Conservation (phyloP, 257 asterid genomes). For the Ajuga chamaepitys region DNA sequence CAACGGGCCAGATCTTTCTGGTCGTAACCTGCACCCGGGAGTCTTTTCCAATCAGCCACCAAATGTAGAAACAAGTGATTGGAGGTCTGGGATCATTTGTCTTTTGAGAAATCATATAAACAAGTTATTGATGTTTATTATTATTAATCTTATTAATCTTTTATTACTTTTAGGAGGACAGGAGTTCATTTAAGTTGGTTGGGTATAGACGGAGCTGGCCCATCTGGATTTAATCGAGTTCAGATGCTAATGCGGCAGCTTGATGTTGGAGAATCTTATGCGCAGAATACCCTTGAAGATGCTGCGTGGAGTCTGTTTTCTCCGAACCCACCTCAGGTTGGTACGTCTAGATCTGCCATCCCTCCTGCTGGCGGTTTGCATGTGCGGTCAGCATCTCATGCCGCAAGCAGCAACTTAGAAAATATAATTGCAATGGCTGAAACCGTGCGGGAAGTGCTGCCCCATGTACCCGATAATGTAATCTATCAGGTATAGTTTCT, state of each 20-base stretch:
- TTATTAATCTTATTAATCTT: background rate
- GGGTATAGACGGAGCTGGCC: conserved; percentile 72
- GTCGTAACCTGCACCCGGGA: conserved; percentile 48
- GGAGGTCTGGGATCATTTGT: conserved; percentile 39
- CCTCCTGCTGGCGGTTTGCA: conserved; percentile 35
- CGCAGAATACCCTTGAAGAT: conserved; percentile 62
- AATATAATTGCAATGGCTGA: conserved; percentile 61
- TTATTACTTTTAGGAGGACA: conserved; percentile 33
- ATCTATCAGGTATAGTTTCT: conserved; percentile 51
- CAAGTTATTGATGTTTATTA: background rate
- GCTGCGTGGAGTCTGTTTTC: conserved; percentile 71
- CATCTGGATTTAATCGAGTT: conserved; percentile 67
- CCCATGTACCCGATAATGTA: conserved; percentile 67
- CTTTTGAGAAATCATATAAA: background rate
- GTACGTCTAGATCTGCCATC: conserved; percentile 44
- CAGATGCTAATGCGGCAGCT: conserved; percentile 90
- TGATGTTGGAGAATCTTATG: conserved; percentile 77
- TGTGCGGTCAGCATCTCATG: conserved; percentile 34
- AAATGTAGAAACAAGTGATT: conserved; percentile 51
- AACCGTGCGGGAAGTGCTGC: conserved; percentile 71
- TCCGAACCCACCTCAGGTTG: conserved; percentile 54
- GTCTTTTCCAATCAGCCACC: conserved; percentile 53
- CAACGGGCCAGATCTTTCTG: conserved; percentile 64
- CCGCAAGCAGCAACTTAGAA: conserved; percentile 35
- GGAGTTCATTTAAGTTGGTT: conserved; percentile 64